Conservation (phyloP, 2,329 filamentous ascomycete genomes). For the Apiospora hydei region DNA sequence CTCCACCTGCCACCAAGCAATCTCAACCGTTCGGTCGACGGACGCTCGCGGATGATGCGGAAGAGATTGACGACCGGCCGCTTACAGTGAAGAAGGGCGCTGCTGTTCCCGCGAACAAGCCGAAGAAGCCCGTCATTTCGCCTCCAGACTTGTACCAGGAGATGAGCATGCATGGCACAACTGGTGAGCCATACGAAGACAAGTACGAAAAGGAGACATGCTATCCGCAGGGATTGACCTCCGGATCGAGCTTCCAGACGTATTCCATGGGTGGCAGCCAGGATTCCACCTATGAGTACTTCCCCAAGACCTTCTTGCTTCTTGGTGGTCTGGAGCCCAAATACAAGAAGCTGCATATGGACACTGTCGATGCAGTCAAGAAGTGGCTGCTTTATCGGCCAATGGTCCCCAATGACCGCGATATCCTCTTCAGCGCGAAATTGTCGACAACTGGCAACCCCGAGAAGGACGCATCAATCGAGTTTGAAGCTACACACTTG, state of each 20-base stretch:
- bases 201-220: conserved; percentile 50
- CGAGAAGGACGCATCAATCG: conserved; percentile 47
- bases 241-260: conserved; percentile 52
- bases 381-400: conserved; percentile 80
- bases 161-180: conserved; percentile 24
- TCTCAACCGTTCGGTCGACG: neutral
- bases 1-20: neutral
- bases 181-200: conserved; percentile 25
- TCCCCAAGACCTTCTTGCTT: conserved; percentile 76
- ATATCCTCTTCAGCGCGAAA: conserved; percentile 78
- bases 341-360: conserved; percentile 76
- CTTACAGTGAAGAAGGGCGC: conserved; percentile 21
- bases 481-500: conserved; percentile 70
- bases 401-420: conserved; percentile 70
- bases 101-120: neutral
- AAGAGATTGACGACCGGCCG: conserved; percentile 23
- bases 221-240: conserved; percentile 64
- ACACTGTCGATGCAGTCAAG: conserved; percentile 71
- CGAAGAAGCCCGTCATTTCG: conserved; percentile 23
- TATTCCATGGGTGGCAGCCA: conserved; percentile 71
- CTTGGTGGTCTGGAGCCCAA: conserved; percentile 77
- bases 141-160: conserved; percentile 28
- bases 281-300: conserved; percentile 77
- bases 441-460: conserved; percentile 55
- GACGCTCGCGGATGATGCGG: neutral